Evolutionary conservation across 2,329 filamentous ascomycete species (phyloP), one percentile per base, ranked within the genome.

Genomic region (Talaromyces sp.): DNA sequence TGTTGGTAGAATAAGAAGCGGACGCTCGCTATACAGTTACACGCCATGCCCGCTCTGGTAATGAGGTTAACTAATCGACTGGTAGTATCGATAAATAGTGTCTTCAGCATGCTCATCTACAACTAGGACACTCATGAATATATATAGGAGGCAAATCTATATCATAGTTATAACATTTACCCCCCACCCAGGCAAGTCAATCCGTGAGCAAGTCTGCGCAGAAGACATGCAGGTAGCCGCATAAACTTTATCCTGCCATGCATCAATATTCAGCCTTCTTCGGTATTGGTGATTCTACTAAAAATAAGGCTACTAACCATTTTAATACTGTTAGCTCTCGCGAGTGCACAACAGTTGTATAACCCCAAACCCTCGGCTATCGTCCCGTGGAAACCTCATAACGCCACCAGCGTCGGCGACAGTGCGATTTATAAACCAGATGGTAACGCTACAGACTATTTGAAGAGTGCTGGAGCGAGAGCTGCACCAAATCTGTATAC

Each of bases 321-420:
- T n/a, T 17, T 29, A 13, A 13, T 29, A 21, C 17, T 29, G 7
- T 14, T 52, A 10, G 8, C 17, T 9, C 3, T 11, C 9, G 8
- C 19, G 13, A 24, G 24, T 50, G 24, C 24, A 26, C 24, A 21
- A 11, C 6, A 1, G 43, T 10, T 50, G 7, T 50, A 50, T 50
- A 8, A 50, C 43, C 24, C 43, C 10, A 26, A 17, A 8, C 43
- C 24, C 10, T 21, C 19, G 24, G 10, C 43, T 11, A 26, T 59
- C 38, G 19, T 54, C n/a, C 52, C 41, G n/a, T 59, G 58, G 58
- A 27, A 26, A 38, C 38, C 51, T n/a, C 35, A 55, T 11, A 55
- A 55, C 38, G 13, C 51, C 24, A 54, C 58, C 11, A 54, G 29
- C 38, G 51, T 55, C 27, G 51, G 52, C 17, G 21, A 38, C 43